phyloP scores from a whole-genome alignment of 2,329 filamentous ascomycete species.

The Thielaviopsis punctulata region DNA sequence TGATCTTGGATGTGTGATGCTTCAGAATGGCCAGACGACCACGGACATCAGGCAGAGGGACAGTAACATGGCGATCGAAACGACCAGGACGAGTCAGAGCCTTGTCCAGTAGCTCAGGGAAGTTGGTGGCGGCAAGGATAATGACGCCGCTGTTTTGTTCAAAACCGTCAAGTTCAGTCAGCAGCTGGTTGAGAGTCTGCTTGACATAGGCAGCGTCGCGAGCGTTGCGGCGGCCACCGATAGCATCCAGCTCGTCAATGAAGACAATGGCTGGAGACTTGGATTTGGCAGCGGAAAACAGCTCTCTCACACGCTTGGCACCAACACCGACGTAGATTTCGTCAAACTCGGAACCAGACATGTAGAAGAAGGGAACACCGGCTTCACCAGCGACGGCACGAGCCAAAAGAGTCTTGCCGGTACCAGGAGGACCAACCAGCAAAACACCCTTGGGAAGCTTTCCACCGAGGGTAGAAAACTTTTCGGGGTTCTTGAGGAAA shows the following conservation, averaged over 20 bases:
- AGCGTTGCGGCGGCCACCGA: conserved; percentile 84
- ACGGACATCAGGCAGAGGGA: conserved; percentile 79
- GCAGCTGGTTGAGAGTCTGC: conserved; percentile 90
- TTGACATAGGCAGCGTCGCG: conserved; percentile 89
- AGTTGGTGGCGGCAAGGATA: conserved; percentile 91
- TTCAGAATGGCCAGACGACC: conserved; percentile 84
- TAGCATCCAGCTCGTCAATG: conserved; percentile 86
- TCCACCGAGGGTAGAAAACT: conserved; percentile 83
- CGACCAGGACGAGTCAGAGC: conserved; percentile 85
- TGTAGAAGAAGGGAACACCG: conserved; percentile 98
- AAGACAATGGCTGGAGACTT: conserved; percentile 91
- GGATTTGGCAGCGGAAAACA: conserved; percentile 65
- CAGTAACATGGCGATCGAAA: conserved; percentile 83
- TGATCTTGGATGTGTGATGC: conserved; percentile 86
- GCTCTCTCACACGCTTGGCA: conserved; percentile 85
- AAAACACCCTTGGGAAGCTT: conserved; percentile 95
- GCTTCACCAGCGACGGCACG: conserved; percentile 93
- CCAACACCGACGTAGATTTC: conserved; percentile 96
- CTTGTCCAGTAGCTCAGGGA: conserved; percentile 85
- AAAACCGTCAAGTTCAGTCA: conserved; percentile 94
- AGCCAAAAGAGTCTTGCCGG: conserved; percentile 89
- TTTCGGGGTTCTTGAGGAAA: conserved; percentile 82
- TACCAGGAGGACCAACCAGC: conserved; percentile 86
- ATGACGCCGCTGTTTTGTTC: conserved; percentile 89
- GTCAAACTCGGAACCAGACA: conserved; percentile 98